A percentile compares a stretch with the other conserved stretches of the same genome.
These are phyloP conservation scores for Medicago arabica DNA, from an alignment of 306 rosid genomes.

Conservation along the genomic window DNA sequence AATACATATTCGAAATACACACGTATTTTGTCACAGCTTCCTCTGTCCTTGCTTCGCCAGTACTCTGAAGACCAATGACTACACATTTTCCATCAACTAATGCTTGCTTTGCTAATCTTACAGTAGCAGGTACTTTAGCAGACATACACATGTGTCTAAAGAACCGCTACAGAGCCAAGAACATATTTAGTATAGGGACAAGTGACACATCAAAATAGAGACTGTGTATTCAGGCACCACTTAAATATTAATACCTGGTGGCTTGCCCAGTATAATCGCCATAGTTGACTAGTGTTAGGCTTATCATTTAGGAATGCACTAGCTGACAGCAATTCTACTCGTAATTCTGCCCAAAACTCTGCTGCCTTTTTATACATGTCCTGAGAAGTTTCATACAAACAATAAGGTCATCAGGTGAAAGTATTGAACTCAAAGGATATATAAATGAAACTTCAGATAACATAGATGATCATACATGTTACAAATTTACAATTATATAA, in stretches of 20 bases:
- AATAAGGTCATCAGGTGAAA: constrained; percentile 26
- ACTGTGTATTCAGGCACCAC: constrained; percentile 5
- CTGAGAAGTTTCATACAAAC: constrained; percentile 49
- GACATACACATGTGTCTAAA: constrained; percentile 99
- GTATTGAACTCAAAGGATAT: constrained; percentile 18
- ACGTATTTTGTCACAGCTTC: constrained; percentile 98
- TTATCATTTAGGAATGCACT: constrained; percentile 71
- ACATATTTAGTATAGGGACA: not conserved
- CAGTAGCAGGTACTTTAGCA: constrained; percentile 96
- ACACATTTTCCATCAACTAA: constrained; percentile 79
- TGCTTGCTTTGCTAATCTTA: constrained; percentile 90
- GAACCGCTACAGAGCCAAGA: constrained; percentile 76
- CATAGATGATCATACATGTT: constrained; percentile 14
- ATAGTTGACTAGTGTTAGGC: constrained; percentile 83
- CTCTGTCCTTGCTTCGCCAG: constrained; percentile 99
- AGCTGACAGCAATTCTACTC: constrained; percentile 82
- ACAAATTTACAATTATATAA: constrained; percentile 17
- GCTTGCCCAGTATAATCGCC: constrained; percentile 99
- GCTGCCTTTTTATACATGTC: constrained; percentile 91
- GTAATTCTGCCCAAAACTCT: constrained; percentile 92
- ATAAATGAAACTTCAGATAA: not conserved
- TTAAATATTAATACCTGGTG: constrained; percentile 73
- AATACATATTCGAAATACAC: constrained; percentile 50
- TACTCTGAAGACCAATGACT: constrained; percentile 99
- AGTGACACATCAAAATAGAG: constrained; percentile 19